Evolutionary conservation across 75 land plant genomes (phyloP), one percentile per base, ranked within the genome.

Genomic region (Picea glauca): DNA sequence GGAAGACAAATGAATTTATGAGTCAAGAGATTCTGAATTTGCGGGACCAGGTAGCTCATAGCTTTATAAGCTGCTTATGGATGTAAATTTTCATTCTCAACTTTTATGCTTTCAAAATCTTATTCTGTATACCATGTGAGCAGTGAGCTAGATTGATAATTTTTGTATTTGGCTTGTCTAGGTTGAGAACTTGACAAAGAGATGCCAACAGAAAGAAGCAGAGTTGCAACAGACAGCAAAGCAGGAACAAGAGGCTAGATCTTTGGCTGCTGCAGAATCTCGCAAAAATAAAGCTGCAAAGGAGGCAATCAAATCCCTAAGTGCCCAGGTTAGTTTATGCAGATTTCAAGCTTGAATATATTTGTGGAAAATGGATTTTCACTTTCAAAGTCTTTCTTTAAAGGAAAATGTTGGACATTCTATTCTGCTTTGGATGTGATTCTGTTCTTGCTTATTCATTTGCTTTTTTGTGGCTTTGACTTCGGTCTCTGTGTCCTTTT

Each of bases 231-330:
- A 87, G 61, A 79, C 87, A 38, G 65, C 66, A 72, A 88, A 85
- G 77, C 85, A 90, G 76, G 66, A 79, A 57, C 84, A 91, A 72
- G 90, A 93, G 68, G 93, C 96, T 40, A 77, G 83, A 66, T 77
- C 83, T 63, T 17, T 86, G 23, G 93, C 93, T 80, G 81, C 87
- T 18, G 93, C 88, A 79, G 96, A 93, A 80, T 86, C 93, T 78
- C 83, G 87, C 58, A 93, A 88, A 81, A 82, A 87, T 33, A 88
- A 86, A 79, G 90, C 93, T 62, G 96, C 96, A 32, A 93, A 93
- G 83, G 96, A 91, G 83, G 96, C 88, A 58, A 93, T 93, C 20
- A 93, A 89, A 77, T 91, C 96, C 32, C 85, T 93, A 33, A 91
- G 90, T 59, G 81, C 84, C 18, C 96, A 93, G 91, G 97, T 94